Base-by-base conservation (phyloP, 768 basidiomycete genomes). In the Rhodotorula taiwanensis region DNA sequence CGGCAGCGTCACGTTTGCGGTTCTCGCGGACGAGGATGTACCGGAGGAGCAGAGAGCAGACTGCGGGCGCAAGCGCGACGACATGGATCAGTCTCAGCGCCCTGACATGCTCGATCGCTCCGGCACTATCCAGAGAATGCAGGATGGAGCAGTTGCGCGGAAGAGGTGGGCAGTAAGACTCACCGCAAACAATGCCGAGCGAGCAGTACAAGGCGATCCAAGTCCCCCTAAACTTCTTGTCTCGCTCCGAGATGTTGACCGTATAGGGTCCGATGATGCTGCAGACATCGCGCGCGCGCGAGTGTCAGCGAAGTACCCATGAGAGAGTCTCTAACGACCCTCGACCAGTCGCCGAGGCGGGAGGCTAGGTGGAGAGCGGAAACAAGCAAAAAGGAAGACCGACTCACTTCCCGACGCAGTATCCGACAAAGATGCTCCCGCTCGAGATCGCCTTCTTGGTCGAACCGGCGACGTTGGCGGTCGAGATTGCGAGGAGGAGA, bases 11-110 rank as follows among this genome's bases (percentile, higher is more conserved):
- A 10, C 43, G 47, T 3, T 34, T 25, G 3, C 81, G 80, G 65
- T 84, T 86, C 48, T 89, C 88, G 73, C 93, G 86, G 0, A 93
- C 94, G 23, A 98, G 82, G 80, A 99, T 95, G 48, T 98, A 81
- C 72, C 98, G 94, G 63, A 99, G 80, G 9, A 95, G 80, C 41
- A 50, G 70, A 80, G 81, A 14, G 79, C 80, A 23, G 84, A 83
- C 67, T 39, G 47, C 34, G 52, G 41, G n/a, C n/a, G n/a, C n/a
- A n/a, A n/a, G n/a, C n/a, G n/a, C n/a, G n/a, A n/a, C n/a, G 13
- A 6, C 13, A 39, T 5, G 36, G 36, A 39, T 39, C 36, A n/a
- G 36, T 39, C 36, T 39, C 36, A 39, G 36, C n/a, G n/a, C n/a
- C n/a, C n/a, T n/a, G n/a, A n/a, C n/a, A n/a, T n/a, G n/a, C n/a